Evolutionary conservation across 768 basidiomycete species (phyloP), one percentile per base, ranked within the genome.

Genomic region (Cystofilobasidium macerans): DNA sequence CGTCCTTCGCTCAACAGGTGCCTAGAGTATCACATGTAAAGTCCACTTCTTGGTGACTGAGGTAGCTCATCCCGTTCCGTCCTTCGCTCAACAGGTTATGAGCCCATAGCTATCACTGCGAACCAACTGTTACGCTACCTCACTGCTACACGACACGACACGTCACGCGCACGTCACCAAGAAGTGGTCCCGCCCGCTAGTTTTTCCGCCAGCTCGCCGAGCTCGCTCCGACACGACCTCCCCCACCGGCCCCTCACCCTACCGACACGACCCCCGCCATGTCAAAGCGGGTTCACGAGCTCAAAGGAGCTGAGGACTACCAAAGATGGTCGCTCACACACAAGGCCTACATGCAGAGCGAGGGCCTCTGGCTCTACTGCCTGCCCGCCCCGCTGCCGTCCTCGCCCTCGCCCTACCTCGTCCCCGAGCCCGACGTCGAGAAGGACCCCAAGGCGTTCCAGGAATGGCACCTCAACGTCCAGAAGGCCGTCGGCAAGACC

Each of bases 401-500:
- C 47, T 48, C 47, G 12, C 8, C 16, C 20, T 48, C 47, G 47
- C 47, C 47, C 47, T 48, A 9, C 20, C 47, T 48, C 47, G 8
- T 48, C 47, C 47, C 47, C 24, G 47, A 48, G 47, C 47, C 20
- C 8, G 47, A 48, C 47, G 47, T 22, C 9, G 16, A 20, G 16
- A 48, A 20, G 20, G 47, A 48, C 47, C 47, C 47, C 47, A 48
- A 48, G 47, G 20, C 12, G 12, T 48, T 9, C 12, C 47, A 48
- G 20, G 47, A 48, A 6, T 48, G 47, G 47, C 47, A 48, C 12
- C 47, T 48, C 47, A 48, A 48, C 47, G 47, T 48, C 47, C 47
- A 48, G 47, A 48, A 48, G 47, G 47, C 47, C 16, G 47, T 48
- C 47, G 47, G 47, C 47, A 48, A 48, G 47, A 48, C 47, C 9